Evolutionary conservation across 75 land plant species (phyloP), one percentile per base, ranked within the genome.

Genomic region (Azolla pinnata): DNA sequence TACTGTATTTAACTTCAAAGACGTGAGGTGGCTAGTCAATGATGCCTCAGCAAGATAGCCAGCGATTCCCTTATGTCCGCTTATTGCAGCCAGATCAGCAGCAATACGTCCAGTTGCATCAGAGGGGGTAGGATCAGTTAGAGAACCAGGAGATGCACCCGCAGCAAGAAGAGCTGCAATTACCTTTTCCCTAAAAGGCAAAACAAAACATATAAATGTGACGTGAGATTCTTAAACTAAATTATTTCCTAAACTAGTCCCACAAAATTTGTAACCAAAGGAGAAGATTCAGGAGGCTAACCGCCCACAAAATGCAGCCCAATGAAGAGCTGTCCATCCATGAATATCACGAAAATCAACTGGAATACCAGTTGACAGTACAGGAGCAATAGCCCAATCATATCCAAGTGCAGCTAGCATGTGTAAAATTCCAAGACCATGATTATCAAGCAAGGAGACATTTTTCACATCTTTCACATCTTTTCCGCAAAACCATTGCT

Each of bases 271-370:
- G 49, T 17, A 60, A 5, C 19, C 46, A 10, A 60, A 44, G 2
- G 5, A 32, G 18, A 18, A 2, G 35, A 1, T 57, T n/a, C 34
- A 33, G 29, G 33, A 9, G n/a, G 26, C 17, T 16, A 29, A 86
- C 90, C 90, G 83, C 29, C 92, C 92, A 83, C 35, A 87, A 33
- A 40, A 77, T 33, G 92, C 91, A 49, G 96, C 96, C 96, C 96
- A 90, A 47, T 90, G 92, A 48, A 90, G 80, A 0, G 68, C 92
- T 25, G 96, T 90, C 74, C 92, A 73, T 33, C 96, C 96, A 48
- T 32, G 68, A 27, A 64, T 55, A 73, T 90, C 96, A 27, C 92
- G 86, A 57, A 83, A 87, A 57, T 73, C 83, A 24, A 79, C 69
- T 66, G 60, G 75, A 7, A 87, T 71, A 28, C 92, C 92, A 60